phyloP scores from a whole-genome alignment of 2,329 filamentous ascomycete species.

The Tricladium varicosporioides region DNA sequence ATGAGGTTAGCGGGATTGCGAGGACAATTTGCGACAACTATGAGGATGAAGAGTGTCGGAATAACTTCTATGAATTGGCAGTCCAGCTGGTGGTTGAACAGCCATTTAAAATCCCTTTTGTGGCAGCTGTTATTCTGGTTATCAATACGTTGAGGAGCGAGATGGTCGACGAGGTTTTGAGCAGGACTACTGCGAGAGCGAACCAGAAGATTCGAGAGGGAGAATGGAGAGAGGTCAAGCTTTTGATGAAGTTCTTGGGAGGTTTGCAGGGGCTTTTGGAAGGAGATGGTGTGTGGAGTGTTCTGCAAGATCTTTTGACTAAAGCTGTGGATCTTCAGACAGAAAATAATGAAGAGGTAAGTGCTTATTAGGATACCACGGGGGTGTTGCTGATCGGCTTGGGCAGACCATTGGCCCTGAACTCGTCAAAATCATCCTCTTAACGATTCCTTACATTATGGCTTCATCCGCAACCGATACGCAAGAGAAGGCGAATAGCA shows the following conservation, averaged over 20 bases:
- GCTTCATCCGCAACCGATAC: constrained; percentile 68
- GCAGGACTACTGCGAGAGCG: constrained; percentile 55
- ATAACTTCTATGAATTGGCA: constrained; percentile 69
- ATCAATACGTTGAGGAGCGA: constrained; percentile 77
- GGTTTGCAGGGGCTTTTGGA: constrained; percentile 78
- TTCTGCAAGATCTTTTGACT: constrained; percentile 87
- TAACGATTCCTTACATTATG: constrained; percentile 90
- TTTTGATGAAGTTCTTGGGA: constrained; percentile 84
- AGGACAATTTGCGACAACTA: constrained; percentile 78
- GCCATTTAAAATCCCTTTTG: constrained; percentile 95
- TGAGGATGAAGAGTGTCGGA: constrained; percentile 77
- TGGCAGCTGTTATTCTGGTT: constrained; percentile 78
- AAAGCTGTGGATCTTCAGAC: constrained; percentile 92
- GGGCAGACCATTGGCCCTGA: constrained; percentile 69
- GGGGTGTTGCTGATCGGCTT: constrained; percentile 10
- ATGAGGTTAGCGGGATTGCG: constrained; percentile 73
- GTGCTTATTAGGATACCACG: constrained; percentile 34
- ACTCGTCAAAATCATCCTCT: constrained; percentile 92
- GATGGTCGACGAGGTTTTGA: constrained; percentile 68
- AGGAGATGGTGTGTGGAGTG: constrained; percentile 79
- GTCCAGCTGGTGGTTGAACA: constrained; percentile 83
- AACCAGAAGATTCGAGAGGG: constrained; percentile 70
- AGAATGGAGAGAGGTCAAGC: constrained; percentile 88
- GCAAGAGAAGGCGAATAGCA: constrained; percentile 69
- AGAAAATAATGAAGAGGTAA: constrained; percentile 85